Percentiles rank a stretch among this genome's conserved stretches.
phyloP scores from a whole-genome alignment of 2,329 filamentous ascomycete species.

The Penicillium sp. region DNA sequence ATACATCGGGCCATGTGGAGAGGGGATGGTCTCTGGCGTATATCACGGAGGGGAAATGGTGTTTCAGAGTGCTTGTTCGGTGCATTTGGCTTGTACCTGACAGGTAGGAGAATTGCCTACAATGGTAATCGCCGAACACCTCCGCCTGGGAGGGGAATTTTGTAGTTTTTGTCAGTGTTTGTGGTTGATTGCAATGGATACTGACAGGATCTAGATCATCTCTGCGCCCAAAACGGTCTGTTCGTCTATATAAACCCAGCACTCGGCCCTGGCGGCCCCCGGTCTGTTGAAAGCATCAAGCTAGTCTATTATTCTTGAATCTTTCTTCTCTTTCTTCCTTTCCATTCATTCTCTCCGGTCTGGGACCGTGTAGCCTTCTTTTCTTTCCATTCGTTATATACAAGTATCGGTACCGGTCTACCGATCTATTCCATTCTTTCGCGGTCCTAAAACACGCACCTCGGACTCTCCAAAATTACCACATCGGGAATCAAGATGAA shows the following conservation, averaged over 20 bases:
- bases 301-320: slow-evolving; percentile 28
- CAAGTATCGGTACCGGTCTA: slow-evolving; percentile 28
- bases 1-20: slow-evolving; percentile 20
- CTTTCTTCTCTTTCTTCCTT: slow-evolving; percentile 21
- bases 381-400: slow-evolving; percentile 22
- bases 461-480: background rate
- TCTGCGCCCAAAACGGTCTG: background rate
- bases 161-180: slow-evolving; percentile 20
- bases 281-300: slow-evolving; percentile 18
- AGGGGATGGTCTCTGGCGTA: slow-evolving; percentile 12
- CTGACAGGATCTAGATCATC: slow-evolving; percentile 16
- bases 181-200: slow-evolving; percentile 22
- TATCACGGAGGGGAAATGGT: slow-evolving; percentile 17
- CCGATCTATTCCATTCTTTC: slow-evolving; percentile 30
- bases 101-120: slow-evolving; percentile 13
- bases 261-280: slow-evolving; percentile 3
- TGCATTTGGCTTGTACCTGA: slow-evolving; percentile 12
- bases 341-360: slow-evolving; percentile 31
- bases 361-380: slow-evolving; percentile 27
- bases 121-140: background rate
- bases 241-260: slow-evolving; percentile 23
- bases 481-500: slow-evolving; percentile 46
- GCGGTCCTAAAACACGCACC: background rate
- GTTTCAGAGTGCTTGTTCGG: slow-evolving; percentile 25
- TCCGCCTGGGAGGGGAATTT: background rate